phyloP scores from a whole-genome alignment of 1,139 yeast genomes.

The Suhomyces coccinellae region DNA sequence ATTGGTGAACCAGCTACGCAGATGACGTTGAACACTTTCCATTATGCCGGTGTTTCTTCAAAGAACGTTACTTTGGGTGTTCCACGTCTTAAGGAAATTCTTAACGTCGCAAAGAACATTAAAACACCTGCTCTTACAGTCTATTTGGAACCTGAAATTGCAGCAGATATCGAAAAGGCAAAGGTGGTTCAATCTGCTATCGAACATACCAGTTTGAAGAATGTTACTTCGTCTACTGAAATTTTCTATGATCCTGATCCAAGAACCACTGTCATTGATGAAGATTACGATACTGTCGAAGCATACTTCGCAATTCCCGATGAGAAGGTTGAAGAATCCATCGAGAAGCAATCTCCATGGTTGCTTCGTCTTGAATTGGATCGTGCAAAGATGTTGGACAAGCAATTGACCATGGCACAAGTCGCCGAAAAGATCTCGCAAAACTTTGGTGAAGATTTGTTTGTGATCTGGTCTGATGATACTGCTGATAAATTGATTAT shows the following conservation, averaged over 20 bases:
- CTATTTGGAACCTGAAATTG: conserved; percentile 75
- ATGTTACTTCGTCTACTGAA: conserved; percentile 96
- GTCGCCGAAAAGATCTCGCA: conserved; percentile 95
- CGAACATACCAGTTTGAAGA: conserved; percentile 91
- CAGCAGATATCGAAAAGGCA: conserved; percentile 88
- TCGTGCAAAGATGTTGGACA: conserved; percentile 98
- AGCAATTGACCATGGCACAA: conserved; percentile 96
- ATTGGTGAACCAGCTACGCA: conserved; percentile 99
- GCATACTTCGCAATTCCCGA: conserved; percentile 97
- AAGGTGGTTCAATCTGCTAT: conserved; percentile 95
- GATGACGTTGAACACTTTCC: conserved; percentile 99
- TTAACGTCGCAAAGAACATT: conserved; percentile 96
- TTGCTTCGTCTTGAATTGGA: conserved; percentile 92
- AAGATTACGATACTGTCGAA: conserved; percentile 95
- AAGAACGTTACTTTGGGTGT: conserved; percentile 99
- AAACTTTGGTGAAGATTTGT: conserved; percentile 90
- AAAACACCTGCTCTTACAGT: conserved; percentile 98
- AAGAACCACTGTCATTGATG: conserved; percentile 89
- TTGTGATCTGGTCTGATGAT: conserved; percentile 99
- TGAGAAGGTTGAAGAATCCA: conserved; percentile 90
- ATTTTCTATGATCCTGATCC: conserved; percentile 98
- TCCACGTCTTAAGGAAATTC: conserved; percentile 98
- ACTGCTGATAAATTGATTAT: conserved; percentile 94
- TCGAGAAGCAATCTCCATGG: conserved; percentile 98
- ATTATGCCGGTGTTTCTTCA: conserved; percentile 99